Base-by-base conservation (phyloP, 1,284 basidiomycete species). In the Trichosporon coremiiforme region DNA sequence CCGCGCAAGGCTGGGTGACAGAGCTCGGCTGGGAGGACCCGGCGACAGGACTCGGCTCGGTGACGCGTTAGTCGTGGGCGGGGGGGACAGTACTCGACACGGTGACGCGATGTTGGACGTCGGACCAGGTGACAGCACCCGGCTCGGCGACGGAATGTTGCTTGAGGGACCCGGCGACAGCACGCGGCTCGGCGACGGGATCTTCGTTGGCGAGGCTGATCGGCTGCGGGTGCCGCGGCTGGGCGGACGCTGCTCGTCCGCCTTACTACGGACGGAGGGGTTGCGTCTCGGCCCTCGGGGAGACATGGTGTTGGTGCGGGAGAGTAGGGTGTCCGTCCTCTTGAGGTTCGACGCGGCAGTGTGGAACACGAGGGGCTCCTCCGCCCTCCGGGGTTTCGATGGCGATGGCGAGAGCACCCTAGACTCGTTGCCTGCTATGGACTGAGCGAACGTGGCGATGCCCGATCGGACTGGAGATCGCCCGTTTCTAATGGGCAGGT, bases 301-400 rank as follows among this genome's bases (percentile, higher is more conserved):
- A 4, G 69, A 70, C 62, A 73, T n/a, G 12, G 71, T 73, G 15
- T 64, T 66, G 3, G 65, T 62, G 8, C 71, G 47, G 12, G 53
- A 55, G 22, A 72, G 41, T 5, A n/a, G 3, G 6, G 57, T 33
- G 4, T 60, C 57, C 15, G 31, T 33, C n/a, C 57, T 31, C 31
- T 60, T 60, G 31, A 60, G 57, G 15, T 60, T 33, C 29, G 57
- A 31, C 3, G 57, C 57, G 4, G 57, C 57, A 17, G 15, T 60
- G 57, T 60, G 5, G 57, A 60, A 60, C 31, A 60, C 57, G 57
- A 33, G 29, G 13, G 57, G 57, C 31, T 60, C 57, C 1, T 60
- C 57, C 3, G 15, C 15, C 15, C 57, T 15, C 31, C 5, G 17
- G 9, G 29, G 29, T 3, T 29, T 38, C 25, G 64, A 36, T 50